Conservation (phyloP, 768 basidiomycete species). For the Multifurca ochricompacta region DNA sequence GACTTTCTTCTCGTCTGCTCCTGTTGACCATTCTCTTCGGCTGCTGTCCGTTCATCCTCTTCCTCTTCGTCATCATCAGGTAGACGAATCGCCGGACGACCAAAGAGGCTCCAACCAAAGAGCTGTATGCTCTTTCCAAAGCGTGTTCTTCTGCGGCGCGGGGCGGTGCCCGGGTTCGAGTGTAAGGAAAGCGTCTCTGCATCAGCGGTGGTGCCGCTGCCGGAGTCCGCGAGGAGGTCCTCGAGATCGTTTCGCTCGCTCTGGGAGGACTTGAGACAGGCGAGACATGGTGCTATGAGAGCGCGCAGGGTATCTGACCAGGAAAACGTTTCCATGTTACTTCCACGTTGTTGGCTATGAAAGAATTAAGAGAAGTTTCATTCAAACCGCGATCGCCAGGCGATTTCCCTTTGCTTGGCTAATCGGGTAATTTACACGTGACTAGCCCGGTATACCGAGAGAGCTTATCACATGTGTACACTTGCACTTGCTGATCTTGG, state of each 20-base stretch:
- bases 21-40: conserved; percentile 2
- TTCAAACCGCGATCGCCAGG: too few species aligned
- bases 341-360: conserved; percentile 9
- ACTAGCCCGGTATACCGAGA: too few species aligned
- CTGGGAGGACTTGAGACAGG: conserved; percentile 39
- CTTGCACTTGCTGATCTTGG: too few species aligned
- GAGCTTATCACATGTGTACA: too few species aligned
- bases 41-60: too few species aligned
- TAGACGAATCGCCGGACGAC: conserved; percentile 53
- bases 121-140: conserved; percentile 40
- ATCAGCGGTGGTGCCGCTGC: conserved; percentile 40
- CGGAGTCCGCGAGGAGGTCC: conserved; percentile 39
- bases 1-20: neutral
- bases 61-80: conserved; percentile 46
- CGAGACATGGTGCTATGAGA: conserved; percentile 50
- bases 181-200: conserved; percentile 59
- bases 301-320: conserved; percentile 57
- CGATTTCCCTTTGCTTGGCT: too few species aligned
- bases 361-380: neutral
- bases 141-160: conserved; percentile 19
- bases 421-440: neutral
- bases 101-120: conserved; percentile 64
- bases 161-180: conserved; percentile 42
- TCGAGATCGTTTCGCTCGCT: conserved; percentile 36
- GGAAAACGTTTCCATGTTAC: conserved; percentile 41